Evolutionary conservation across 257 asterid species (phyloP).

Genomic region (Fraxinus americana): DNA sequence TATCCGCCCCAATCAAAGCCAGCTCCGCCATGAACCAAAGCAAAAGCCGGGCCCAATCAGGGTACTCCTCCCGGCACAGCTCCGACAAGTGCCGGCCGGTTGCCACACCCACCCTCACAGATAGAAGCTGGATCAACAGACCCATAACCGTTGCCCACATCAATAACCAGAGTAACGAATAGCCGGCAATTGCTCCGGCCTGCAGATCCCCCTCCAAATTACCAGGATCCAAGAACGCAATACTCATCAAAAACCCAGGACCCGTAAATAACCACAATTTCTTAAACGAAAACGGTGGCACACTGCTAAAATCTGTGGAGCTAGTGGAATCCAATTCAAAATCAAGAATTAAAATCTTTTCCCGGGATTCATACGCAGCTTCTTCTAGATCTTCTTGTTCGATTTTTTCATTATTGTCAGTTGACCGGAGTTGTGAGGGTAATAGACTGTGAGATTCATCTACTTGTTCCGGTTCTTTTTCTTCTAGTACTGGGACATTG

Average conservation of each 20-base stretch:
- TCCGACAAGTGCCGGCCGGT: constrained; percentile 95
- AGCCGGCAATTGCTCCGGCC: constrained; percentile 95
- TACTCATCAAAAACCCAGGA: constrained; percentile 92
- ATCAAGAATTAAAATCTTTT: constrained; percentile 56
- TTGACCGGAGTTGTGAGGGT: constrained; percentile 33
- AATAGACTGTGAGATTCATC: constrained; percentile 63
- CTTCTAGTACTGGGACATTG: constrained; percentile 16
- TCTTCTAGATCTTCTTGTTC: constrained; percentile 42
- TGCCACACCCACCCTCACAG: constrained; percentile 86
- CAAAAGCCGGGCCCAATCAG: constrained; percentile 74
- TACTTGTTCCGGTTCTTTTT: constrained; percentile 29
- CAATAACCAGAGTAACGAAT: constrained; percentile 80
- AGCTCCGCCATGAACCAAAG: constrained; percentile 95
- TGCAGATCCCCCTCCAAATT: constrained; percentile 94
- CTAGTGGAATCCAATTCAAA: constrained; percentile 46
- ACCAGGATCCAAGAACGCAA: constrained; percentile 94
- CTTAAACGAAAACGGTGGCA: constrained; percentile 75
- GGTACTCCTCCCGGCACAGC: constrained; percentile 90
- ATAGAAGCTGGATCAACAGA: constrained; percentile 72
- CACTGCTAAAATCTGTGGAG: constrained; percentile 34
- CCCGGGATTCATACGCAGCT: constrained; percentile 57
- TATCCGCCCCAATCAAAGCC: constrained; percentile 92
- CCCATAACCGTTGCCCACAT: constrained; percentile 97
- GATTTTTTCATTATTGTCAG: constrained; percentile 15
- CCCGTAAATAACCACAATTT: constrained; percentile 92